phyloP scores from a whole-genome alignment of 768 basidiomycete genomes.

The Leccinellum luteum region DNA sequence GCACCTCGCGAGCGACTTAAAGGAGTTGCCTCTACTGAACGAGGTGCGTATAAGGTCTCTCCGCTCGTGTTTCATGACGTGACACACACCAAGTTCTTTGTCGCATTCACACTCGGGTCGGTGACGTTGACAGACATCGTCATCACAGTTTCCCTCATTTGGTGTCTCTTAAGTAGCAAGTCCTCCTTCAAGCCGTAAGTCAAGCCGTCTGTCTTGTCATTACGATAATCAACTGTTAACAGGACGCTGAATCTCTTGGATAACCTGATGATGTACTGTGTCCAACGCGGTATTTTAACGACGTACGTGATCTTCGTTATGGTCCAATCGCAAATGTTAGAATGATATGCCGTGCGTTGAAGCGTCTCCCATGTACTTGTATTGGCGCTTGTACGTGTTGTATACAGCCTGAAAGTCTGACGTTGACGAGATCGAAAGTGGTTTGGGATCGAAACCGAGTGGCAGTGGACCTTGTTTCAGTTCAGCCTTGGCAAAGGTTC shows the following conservation, averaged over 20 bases:
- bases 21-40: conserved; percentile 1
- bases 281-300: conserved; percentile 14
- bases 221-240: not conserved
- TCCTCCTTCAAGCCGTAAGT: conserved; percentile 5
- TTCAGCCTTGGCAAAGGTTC: conserved; percentile 15
- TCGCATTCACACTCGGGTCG: conserved; percentile 11
- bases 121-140: conserved; percentile 15
- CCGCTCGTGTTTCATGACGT: not conserved
- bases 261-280: conserved; percentile 7
- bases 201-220: not conserved
- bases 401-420: not conserved
- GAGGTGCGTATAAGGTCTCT: not conserved
- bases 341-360: not conserved
- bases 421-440: not conserved
- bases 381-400: conserved; percentile 7
- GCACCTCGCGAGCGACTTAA: not conserved
- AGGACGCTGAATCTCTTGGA: conserved; percentile 10
- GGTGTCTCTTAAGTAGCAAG: conserved; percentile 7
- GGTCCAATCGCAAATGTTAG: not conserved
- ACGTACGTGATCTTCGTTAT: conserved; percentile 6
- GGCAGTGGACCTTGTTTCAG: conserved; percentile 12
- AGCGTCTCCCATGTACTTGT: conserved; percentile 8
- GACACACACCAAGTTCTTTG: not conserved
- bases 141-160: conserved; percentile 13
- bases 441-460: not conserved